These are phyloP conservation scores for Carpinus viminea DNA, from an alignment of 306 rosid species.

Conservation along the genomic window DNA sequence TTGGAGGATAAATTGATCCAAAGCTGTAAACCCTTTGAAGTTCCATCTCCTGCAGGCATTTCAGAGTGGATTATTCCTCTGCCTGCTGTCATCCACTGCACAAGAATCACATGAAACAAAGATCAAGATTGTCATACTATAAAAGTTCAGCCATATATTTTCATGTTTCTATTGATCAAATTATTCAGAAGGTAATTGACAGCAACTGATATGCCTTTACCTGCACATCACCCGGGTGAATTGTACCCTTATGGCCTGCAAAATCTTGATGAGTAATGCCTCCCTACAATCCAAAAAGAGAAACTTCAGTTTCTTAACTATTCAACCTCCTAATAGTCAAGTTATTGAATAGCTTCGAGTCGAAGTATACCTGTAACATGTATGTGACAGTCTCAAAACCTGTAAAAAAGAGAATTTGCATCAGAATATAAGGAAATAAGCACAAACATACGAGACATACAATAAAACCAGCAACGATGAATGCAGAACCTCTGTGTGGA, in stretches of 20 bases:
- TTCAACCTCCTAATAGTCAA: not conserved
- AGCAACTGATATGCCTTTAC: constrained; percentile 30
- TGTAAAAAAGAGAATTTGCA: constrained; percentile 25
- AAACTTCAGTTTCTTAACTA: not conserved
- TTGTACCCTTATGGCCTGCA: constrained; percentile 93
- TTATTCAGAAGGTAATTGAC: not conserved
- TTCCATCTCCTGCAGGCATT: constrained; percentile 85
- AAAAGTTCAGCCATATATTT: not conserved
- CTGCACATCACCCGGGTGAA: constrained; percentile 85
- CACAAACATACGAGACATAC: too few species aligned
- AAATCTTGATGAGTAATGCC: constrained; percentile 94
- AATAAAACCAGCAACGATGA: not conserved
- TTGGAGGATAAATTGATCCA: constrained; percentile 84
- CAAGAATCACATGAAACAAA: not conserved
- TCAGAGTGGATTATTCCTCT: constrained; percentile 97
- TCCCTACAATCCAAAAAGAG: constrained; percentile 51
- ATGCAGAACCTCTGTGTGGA: constrained; percentile 62
- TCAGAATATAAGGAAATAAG: not conserved
- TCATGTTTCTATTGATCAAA: not conserved
- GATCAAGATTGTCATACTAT: not conserved
- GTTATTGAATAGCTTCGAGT: not conserved
- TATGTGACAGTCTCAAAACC: constrained; percentile 83
- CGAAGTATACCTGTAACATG: constrained; percentile 58
- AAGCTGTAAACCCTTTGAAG: constrained; percentile 78
- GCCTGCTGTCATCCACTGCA: constrained; percentile 99